Evolutionary conservation across 2,329 filamentous ascomycete species (phyloP).

Genomic region (Gliomastix tumulicola): DNA sequence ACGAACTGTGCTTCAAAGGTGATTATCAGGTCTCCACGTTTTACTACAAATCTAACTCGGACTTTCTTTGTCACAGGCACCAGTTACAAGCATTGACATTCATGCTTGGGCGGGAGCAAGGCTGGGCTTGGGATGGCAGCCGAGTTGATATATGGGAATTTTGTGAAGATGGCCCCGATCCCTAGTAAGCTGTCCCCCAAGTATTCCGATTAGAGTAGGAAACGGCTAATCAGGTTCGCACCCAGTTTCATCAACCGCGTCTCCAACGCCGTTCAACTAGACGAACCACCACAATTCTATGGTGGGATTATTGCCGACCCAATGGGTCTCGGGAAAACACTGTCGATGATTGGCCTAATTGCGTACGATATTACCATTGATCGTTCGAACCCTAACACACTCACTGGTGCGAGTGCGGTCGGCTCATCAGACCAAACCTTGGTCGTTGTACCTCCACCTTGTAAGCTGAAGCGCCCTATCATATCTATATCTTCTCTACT

Average conservation of each 20-base stretch:
- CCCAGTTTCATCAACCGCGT: slow-evolving; percentile 26
- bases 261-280: slow-evolving; percentile 13
- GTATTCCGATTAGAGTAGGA: too few species aligned
- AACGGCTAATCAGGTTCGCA: too few species aligned
- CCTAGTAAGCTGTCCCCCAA: too few species aligned
- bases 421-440: slow-evolving; percentile 14
- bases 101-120: slow-evolving; percentile 27
- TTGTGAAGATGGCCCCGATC: too few species aligned
- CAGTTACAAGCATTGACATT: slow-evolving; percentile 36
- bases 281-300: slow-evolving; percentile 24
- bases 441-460: slow-evolving; percentile 27
- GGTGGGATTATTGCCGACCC: slow-evolving; percentile 38
- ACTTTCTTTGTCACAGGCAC: too few species aligned
- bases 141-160: slow-evolving; percentile 27
- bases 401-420: background rate
- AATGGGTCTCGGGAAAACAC: slow-evolving; percentile 39
- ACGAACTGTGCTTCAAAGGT: too few species aligned
- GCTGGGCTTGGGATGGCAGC: slow-evolving; percentile 20
- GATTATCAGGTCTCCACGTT: too few species aligned
- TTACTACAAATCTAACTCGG: too few species aligned
- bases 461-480: slow-evolving; percentile 12
- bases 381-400: slow-evolving; percentile 2
- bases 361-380: slow-evolving; percentile 17
- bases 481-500: background rate
- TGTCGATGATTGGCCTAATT: slow-evolving; percentile 32